These are phyloP conservation scores for Pyrenopolyporus hunteri DNA, from an alignment of 495 filamentous ascomycete species.

Conservation along the genomic window DNA sequence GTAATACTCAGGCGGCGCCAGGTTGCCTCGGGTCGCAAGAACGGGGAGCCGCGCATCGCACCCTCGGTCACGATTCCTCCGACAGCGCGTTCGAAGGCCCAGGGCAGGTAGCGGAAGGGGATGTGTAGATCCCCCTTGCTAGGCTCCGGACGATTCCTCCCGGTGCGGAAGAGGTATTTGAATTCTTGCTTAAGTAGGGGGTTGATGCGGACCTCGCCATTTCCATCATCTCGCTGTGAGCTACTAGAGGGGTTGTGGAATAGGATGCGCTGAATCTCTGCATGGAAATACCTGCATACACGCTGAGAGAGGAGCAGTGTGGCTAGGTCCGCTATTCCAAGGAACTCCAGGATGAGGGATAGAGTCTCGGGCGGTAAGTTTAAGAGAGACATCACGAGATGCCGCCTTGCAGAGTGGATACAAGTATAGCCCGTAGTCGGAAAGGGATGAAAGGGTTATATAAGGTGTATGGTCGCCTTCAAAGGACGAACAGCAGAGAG, in stretches of 20 bases:
- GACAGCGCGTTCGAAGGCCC: background rate
- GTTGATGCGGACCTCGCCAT: background rate
- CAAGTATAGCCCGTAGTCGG: too few relatives aligned
- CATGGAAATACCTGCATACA: conserved; percentile 14
- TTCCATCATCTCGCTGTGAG: background rate
- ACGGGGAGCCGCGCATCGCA: background rate
- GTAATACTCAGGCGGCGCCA: conserved; percentile 10
- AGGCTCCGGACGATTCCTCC: background rate
- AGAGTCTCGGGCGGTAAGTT: conserved; percentile 9
- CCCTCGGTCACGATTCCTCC: background rate
- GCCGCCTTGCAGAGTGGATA: too few relatives aligned
- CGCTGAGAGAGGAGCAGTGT: conserved; percentile 12
- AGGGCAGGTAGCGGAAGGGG: conserved; percentile 1
- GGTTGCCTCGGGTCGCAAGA: conserved; percentile 7
- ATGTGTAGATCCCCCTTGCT: background rate
- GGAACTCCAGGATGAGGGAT: conserved; percentile 6
- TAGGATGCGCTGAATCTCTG: conserved; percentile 6
- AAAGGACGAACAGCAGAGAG: background rate
- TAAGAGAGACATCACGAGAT: conserved; percentile 1
- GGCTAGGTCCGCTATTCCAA: conserved; percentile 4
- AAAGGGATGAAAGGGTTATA: too few relatives aligned
- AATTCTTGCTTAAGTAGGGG: conserved; percentile 1
- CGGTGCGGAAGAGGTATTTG: background rate
- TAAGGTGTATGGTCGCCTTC: background rate
- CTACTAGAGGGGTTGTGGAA: background rate